A percentile compares a stretch with the other conserved stretches of the same genome.
These are phyloP conservation scores for Hypoxylon sp. DNA, from an alignment of 2,329 filamentous ascomycete genomes.

Conservation along the genomic window DNA sequence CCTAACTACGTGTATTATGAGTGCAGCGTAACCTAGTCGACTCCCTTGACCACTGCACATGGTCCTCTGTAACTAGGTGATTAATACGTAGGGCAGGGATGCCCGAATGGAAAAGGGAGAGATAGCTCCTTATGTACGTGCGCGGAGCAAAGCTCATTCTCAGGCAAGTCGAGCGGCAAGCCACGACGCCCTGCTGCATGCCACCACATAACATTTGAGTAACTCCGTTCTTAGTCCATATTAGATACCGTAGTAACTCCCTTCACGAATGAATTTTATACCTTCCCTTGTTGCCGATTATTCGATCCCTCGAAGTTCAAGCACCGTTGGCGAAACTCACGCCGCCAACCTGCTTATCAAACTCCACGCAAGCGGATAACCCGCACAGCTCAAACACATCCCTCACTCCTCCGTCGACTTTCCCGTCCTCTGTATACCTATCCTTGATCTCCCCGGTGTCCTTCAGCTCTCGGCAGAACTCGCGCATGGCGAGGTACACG, in stretches of 20 bases:
- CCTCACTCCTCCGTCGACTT: slow-evolving; percentile 47
- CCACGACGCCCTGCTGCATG: neutral
- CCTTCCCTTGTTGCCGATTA: neutral
- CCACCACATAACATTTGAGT: neutral
- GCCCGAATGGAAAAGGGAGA: neutral
- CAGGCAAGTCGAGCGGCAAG: neutral
- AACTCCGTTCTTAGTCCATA: neutral
- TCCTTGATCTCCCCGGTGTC: slow-evolving; percentile 50
- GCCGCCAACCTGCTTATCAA: slow-evolving; percentile 50
- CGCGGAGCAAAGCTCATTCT: neutral
- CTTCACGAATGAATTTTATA: too few species aligned
- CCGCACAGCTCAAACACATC: slow-evolving; percentile 52
- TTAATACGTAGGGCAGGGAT: neutral
- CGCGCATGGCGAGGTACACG: slow-evolving; percentile 50
- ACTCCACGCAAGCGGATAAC: slow-evolving; percentile 47
- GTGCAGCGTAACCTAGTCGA: neutral
- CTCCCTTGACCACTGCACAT: neutral
- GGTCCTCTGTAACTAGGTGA: neutral
- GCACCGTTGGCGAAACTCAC: slow-evolving; percentile 48
- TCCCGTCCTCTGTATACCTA: slow-evolving; percentile 43
- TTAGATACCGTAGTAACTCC: too few species aligned
- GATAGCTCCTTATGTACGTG: neutral
- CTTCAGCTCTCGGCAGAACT: slow-evolving; percentile 51
- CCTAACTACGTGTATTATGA: neutral
- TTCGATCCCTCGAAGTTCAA: slow-evolving; percentile 16